Conservation (phyloP, 1,139 yeast genomes). For the Protomyces pachydermus region DNA sequence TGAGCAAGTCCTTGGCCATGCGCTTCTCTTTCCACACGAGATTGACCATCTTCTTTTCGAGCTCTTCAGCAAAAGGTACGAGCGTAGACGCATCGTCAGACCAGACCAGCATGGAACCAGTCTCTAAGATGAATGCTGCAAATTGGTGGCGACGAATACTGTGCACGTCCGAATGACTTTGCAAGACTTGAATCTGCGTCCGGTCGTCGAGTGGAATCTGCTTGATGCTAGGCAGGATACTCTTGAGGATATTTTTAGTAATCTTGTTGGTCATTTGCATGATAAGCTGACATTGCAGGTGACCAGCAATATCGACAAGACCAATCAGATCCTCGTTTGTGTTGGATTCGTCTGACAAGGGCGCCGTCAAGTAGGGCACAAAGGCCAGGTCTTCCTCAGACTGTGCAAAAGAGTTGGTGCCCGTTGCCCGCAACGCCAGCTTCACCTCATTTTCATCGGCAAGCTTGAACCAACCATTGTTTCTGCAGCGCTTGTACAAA, state of each 20-base stretch:
- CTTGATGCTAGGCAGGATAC: constrained; percentile 25
- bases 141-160: constrained; percentile 31
- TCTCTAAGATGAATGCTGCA: constrained; percentile 29
- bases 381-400: constrained; percentile 17
- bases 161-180: constrained; percentile 30
- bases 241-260: constrained; percentile 28
- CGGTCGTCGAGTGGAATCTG: constrained; percentile 31
- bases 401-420: constrained; percentile 11
- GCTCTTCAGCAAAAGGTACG: constrained; percentile 27
- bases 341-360: constrained; percentile 11
- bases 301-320: constrained; percentile 27
- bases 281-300: constrained; percentile 29
- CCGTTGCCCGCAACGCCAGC: constrained; percentile 28
- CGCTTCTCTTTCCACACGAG: constrained; percentile 25
- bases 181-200: constrained; percentile 31
- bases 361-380: constrained; percentile 25
- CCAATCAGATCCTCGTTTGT: constrained; percentile 26
- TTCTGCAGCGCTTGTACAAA: constrained; percentile 29
- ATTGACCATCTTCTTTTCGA: constrained; percentile 27
- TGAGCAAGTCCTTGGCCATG: constrained; percentile 2
- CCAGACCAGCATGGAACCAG: constrained; percentile 24
- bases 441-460: constrained; percentile 24
- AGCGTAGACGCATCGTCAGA: constrained; percentile 30
- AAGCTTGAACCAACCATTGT: constrained; percentile 31
- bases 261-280: constrained; percentile 29